Evolutionary conservation across 1,284 basidiomycete genomes (phyloP).

Genomic region (Ceratobasidium sp.): DNA sequence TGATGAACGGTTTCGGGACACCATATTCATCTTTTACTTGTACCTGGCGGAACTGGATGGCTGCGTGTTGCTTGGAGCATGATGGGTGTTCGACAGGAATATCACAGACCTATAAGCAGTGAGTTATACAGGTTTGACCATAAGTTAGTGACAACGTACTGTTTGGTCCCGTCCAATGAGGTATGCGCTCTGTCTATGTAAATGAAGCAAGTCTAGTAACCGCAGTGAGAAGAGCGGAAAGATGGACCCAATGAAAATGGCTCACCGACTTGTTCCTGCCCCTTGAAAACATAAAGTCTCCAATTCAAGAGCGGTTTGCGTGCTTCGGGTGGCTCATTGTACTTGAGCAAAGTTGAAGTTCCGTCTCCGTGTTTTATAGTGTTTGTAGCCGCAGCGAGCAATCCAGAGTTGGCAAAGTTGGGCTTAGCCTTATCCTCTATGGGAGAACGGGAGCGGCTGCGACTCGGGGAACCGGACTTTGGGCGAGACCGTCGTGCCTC

Average conservation of each 20-base stretch:
- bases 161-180: constrained; percentile 88
- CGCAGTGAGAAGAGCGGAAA: background rate
- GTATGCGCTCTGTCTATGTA: constrained; percentile 92
- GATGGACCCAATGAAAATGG: constrained; percentile 43
- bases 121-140: background rate
- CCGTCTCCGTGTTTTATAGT: constrained; percentile 76
- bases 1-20: constrained; percentile 72
- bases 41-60: constrained; percentile 90
- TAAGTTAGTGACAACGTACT: constrained; percentile 55
- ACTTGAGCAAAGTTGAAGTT: constrained; percentile 89
- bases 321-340: constrained; percentile 98
- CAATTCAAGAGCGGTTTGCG: constrained; percentile 87
- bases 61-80: constrained; percentile 98
- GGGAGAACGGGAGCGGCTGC: constrained; percentile 52
- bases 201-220: constrained; percentile 79
- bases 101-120: constrained; percentile 65
- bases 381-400: constrained; percentile 94
- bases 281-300: constrained; percentile 98
- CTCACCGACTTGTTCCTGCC: constrained; percentile 88
- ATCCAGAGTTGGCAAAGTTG: constrained; percentile 85
- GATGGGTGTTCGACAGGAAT: constrained; percentile 94
- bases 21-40: constrained; percentile 90
- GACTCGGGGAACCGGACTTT: constrained; percentile 1
- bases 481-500: constrained; percentile 27
- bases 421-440: constrained; percentile 72